Evolutionary conservation across 129 eudicot species (phyloP).

Genomic region (Cynara cardunculus): DNA sequence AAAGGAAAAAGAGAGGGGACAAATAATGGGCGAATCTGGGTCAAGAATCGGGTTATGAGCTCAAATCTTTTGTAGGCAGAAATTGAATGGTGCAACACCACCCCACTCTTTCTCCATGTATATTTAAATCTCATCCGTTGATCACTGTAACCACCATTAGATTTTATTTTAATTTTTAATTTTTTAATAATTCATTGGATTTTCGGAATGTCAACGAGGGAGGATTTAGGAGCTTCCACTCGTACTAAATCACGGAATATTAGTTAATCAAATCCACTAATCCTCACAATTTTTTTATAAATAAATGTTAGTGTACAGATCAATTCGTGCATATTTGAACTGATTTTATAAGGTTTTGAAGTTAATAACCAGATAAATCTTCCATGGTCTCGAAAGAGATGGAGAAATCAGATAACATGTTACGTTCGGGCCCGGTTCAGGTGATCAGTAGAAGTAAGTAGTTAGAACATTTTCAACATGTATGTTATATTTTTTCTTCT

Average conservation of each 20-base stretch:
- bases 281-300: not conserved
- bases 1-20: not conserved
- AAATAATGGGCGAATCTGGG: too few species aligned
- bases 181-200: not conserved
- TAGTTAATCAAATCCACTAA: constrained; percentile 27
- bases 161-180: constrained; percentile 17
- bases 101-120: constrained; percentile 17
- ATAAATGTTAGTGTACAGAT: not conserved
- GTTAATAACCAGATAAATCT: too few species aligned
- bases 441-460: too few species aligned
- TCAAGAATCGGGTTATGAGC: not conserved
- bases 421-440: too few species aligned
- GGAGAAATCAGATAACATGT: too few species aligned
- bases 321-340: not conserved
- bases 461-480: too few species aligned
- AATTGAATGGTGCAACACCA: constrained; percentile 24
- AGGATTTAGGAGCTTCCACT: constrained; percentile 32
- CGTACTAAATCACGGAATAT: constrained; percentile 26
- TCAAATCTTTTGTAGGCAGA: constrained; percentile 2
- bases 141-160: constrained; percentile 26
- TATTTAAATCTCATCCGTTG: constrained; percentile 27
- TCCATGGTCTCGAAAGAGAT: not conserved
- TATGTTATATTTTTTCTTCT: too few species aligned
- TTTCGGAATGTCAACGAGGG: constrained; percentile 14
- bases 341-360: too few species aligned